Conservation (phyloP, 352 stramenopile genomes). For the Pythium diclinum region DNA sequence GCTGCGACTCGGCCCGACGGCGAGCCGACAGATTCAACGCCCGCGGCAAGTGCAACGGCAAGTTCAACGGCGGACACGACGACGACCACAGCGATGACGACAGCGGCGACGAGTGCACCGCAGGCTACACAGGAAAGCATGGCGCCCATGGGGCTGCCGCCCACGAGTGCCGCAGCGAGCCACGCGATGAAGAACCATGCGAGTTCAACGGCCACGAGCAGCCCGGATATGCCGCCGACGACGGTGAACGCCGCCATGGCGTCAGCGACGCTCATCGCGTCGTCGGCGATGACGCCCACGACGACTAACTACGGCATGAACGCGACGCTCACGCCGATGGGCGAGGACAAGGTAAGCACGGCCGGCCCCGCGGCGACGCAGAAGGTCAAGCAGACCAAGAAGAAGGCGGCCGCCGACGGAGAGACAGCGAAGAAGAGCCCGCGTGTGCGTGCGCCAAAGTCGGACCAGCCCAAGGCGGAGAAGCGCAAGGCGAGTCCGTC, state of each 20-base stretch:
- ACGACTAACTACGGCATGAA: conserved; percentile 25
- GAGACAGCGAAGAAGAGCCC: conserved; percentile 37
- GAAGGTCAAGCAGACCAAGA: conserved; percentile 31
- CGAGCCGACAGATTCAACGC: not conserved
- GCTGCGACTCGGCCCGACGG: not conserved
- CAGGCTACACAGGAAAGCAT: not conserved
- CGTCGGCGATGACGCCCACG: conserved; percentile 27
- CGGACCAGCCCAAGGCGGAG: conserved; percentile 21
- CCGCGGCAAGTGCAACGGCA: not conserved
- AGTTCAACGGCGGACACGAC: not conserved
- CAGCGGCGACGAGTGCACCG: no score
- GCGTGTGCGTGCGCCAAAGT: conserved; percentile 25
- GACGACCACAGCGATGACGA: conserved; percentile 1
- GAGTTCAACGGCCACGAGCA: not conserved
- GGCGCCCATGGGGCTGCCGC: not conserved
- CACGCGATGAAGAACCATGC: conserved; percentile 2
- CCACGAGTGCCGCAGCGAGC: not conserved
- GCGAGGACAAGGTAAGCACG: conserved; percentile 27
- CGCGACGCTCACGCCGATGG: conserved; percentile 28
- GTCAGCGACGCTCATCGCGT: conserved; percentile 6
- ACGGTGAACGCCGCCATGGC: conserved; percentile 14
- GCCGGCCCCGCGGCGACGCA: conserved; percentile 8
- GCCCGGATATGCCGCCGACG: conserved; percentile 1
- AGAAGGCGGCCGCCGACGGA: conserved; percentile 21
- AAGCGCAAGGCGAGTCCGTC: conserved; percentile 26